These are phyloP conservation scores for Tricladium varicosporioides DNA, from an alignment of 2,329 filamentous ascomycete genomes.

Conservation along the genomic window DNA sequence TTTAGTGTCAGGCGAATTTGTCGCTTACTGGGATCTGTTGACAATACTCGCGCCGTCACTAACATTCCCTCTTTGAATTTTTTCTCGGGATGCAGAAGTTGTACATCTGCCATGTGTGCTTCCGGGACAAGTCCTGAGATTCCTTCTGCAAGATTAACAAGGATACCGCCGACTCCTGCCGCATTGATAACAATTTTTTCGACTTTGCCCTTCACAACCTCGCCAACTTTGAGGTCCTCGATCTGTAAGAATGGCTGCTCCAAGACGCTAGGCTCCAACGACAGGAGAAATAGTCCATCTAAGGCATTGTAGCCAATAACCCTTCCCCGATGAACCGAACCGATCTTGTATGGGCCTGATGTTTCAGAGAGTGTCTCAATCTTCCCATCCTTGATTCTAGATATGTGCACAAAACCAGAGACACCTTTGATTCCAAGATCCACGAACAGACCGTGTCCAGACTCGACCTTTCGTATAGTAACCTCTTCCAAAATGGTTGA, in stretches of 20 bases:
- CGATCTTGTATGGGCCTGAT: constrained; percentile 75
- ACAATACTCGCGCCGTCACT: constrained; percentile 83
- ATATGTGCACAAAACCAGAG: constrained; percentile 92
- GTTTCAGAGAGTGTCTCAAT: constrained; percentile 77
- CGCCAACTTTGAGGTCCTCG: constrained; percentile 82
- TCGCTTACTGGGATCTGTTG: constrained; percentile 70
- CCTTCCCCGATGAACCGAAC: constrained; percentile 75
- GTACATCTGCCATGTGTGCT: constrained; percentile 83
- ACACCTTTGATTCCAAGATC: constrained; percentile 66
- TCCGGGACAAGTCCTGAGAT: constrained; percentile 88
- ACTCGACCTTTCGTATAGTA: constrained; percentile 76
- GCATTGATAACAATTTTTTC: constrained; percentile 80
- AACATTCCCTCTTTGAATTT: constrained; percentile 87
- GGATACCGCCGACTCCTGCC: constrained; percentile 74
- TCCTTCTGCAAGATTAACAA: constrained; percentile 81
- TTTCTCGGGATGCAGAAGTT: constrained; percentile 88
- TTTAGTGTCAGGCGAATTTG: constrained; percentile 88
- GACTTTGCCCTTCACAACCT: constrained; percentile 76
- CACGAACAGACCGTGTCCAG: constrained; percentile 78
- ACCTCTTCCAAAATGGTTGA: constrained; percentile 77
- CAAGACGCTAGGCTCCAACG: constrained; percentile 77
- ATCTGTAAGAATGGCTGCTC: constrained; percentile 89
- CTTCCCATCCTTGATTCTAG: constrained; percentile 84
- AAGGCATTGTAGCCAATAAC: constrained; percentile 84
- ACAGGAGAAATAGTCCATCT: constrained; percentile 82